Base-by-base conservation (phyloP, 2,329 filamentous ascomycete species). In the Gaeumannomyces sp. region DNA sequence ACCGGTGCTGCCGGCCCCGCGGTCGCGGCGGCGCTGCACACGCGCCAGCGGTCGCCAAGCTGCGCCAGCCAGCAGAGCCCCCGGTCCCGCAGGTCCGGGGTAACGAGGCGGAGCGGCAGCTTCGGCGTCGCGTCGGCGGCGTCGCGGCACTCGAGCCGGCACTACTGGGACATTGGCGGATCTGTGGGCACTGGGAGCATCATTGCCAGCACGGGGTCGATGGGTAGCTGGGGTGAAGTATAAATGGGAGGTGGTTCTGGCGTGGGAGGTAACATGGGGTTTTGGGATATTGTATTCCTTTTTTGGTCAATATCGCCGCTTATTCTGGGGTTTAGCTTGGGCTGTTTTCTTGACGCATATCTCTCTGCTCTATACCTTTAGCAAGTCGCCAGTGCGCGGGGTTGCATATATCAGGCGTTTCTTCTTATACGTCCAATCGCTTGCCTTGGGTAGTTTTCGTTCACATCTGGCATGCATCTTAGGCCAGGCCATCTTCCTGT, bases 141-240 rank as follows among this genome's bases (percentile, higher is more conserved):
- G 57, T 92, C 89, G 64, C 80, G 92, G 65, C 91, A 95, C 45
- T 93, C 90, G 59, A 91, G 88, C 60, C 81, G 92, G 64, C 92
- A 96, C 73, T 97, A 96, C 75, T 97, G 93, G 93, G 93, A 97
- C 74, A 86, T 97, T 69, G 92, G 92, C 31, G 90, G 87, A 7
- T 93, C 88, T 70, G 84, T 92, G 29, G 91, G 90, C 2, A 93
- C 90, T 64, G 89, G 89, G 4, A 91, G 88, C 68, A 81, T 88
- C 67, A 85, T 91, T 74, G 86, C 85, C 2, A 83, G 85, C 61
- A 85, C 84, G 56, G 89, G 87, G 1, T 85, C 84, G 11, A 86
- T 90, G 81, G 91, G 91, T 22, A 88, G 85, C 69, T 95, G 91
- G 91, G 91, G 90, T 13, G 91, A 94, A 77, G 85, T 90, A 31